Evolutionary conservation across 305 asterid genomes (phyloP), one percentile per base, ranked within the genome.

Genomic region (Rubia balearica): DNA sequence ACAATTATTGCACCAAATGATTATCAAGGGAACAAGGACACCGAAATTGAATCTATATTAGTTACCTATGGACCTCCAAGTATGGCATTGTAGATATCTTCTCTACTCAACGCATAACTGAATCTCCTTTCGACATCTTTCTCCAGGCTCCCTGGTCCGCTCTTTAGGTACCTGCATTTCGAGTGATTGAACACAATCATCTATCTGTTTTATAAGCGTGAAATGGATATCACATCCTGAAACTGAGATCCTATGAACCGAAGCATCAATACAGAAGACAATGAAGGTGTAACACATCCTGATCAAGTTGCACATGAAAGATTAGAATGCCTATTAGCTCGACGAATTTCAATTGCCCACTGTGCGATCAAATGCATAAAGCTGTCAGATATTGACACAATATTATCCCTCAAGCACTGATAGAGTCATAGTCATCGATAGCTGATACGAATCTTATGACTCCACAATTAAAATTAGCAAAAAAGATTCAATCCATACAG

Each of bases 61-160:
- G 0, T 22, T 64, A 30, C 78, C 66, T 53, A 93, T 57, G 99
- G 99, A 61, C 99, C 99, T 83, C 97, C 99, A 61, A 94, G 97
- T 72, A 94, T 87, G 55, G 99, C 99, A 72, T 94, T 94, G 77
- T 94, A 97, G 27, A 94, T 89, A 78, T 94, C 99, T 79, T 94
- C 99, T 81, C 99, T 87, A 75, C 99, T 89, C 33, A 94, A 84
- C 1, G 98, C 98, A 41, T 94, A 94, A 78, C 98, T 94, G 81
- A 94, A 94, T 82, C 97, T 84, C 78, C 99, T 88, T 73, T 94
- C 99, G 0, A 94, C 80, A 43, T 94, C 95, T 80, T 91, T 94
- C 77, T 89, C 99, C 27, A 94, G 90, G 70, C 80, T 81, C 41
- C 95, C 97, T 0, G 95, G 84, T 75, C 97, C 98, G 60, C 68